These are phyloP conservation scores for Xerocomellus intermedius DNA, from an alignment of 768 basidiomycete genomes.

Conservation along the genomic window DNA sequence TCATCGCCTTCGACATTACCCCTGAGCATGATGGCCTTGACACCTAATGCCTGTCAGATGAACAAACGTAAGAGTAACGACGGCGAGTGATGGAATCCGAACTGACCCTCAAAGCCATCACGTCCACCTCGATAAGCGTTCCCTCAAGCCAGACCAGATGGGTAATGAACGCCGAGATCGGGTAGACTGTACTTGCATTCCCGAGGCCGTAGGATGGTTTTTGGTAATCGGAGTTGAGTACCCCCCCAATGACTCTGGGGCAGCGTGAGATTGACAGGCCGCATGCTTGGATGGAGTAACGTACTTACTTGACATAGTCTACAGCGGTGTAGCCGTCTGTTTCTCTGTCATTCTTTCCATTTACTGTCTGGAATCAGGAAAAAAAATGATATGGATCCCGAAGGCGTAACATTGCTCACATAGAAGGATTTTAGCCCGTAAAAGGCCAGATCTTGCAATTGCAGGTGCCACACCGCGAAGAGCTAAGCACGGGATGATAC, in stretches of 20 bases:
- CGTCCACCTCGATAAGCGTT: constrained; percentile 61
- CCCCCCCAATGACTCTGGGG: constrained; percentile 62
- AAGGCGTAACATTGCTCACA: constrained; percentile 46
- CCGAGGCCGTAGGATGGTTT: constrained; percentile 51
- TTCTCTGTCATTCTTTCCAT: constrained; percentile 85
- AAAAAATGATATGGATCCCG: neutral
- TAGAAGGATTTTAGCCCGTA: constrained; percentile 82
- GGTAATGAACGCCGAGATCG: constrained; percentile 78
- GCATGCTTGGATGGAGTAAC: constrained; percentile 3
- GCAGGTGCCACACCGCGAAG: constrained; percentile 74
- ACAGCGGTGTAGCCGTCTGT: constrained; percentile 81
- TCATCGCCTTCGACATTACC: constrained; percentile 19
- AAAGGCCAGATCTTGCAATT: constrained; percentile 69
- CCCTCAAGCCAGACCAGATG: constrained; percentile 79
- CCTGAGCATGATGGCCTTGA: constrained; percentile 54
- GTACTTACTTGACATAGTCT: constrained; percentile 73
- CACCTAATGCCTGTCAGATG: constrained; percentile 50
- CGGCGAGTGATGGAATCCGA: neutral
- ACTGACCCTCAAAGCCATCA: constrained; percentile 57
- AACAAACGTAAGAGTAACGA: constrained; percentile 2
- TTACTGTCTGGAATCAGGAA: constrained; percentile 53
- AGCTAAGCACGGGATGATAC: constrained; percentile 90
- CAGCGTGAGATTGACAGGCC: constrained; percentile 7
- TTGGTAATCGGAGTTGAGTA: constrained; percentile 63
- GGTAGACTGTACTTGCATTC: constrained; percentile 61